Conservation (phyloP, 306 rosid genomes). For the Adenanthera pavonina region DNA sequence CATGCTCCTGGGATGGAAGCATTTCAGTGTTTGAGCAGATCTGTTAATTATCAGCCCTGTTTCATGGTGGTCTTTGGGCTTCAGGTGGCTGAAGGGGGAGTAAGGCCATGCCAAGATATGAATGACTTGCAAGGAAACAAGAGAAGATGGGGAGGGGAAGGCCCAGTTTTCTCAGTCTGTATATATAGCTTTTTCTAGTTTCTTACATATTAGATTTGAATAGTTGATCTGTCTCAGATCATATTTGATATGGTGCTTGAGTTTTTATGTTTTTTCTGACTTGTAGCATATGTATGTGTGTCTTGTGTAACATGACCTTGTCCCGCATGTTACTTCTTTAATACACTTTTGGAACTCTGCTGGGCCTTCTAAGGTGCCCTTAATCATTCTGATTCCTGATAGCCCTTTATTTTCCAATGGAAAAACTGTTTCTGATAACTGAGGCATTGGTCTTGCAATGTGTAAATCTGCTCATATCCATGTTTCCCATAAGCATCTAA, state of each 20-base stretch:
- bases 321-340: background rate
- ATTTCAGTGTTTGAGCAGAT: conserved; percentile 69
- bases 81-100: background rate
- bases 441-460: conserved; percentile 22
- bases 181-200: conserved; percentile 25
- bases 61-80: background rate
- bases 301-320: background rate
- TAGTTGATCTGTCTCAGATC: conserved; percentile 16
- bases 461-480: conserved; percentile 31
- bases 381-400: conserved; percentile 31
- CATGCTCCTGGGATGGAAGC: conserved; percentile 85
- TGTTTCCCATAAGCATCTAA: conserved; percentile 51
- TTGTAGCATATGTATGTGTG: background rate
- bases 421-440: conserved; percentile 42
- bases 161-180: background rate
- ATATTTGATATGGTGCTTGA: background rate
- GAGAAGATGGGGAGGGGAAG: background rate
- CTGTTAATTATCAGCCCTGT: conserved; percentile 16
- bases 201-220: conserved; percentile 13
- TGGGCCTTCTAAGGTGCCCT: conserved; percentile 32
- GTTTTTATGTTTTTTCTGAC: background rate
- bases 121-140: conserved; percentile 16
- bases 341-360: background rate
- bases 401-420: conserved; percentile 24
- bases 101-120: conserved; percentile 20